Conservation (phyloP, 2,329 filamentous ascomycete genomes). For the Zasmidium cellare region DNA sequence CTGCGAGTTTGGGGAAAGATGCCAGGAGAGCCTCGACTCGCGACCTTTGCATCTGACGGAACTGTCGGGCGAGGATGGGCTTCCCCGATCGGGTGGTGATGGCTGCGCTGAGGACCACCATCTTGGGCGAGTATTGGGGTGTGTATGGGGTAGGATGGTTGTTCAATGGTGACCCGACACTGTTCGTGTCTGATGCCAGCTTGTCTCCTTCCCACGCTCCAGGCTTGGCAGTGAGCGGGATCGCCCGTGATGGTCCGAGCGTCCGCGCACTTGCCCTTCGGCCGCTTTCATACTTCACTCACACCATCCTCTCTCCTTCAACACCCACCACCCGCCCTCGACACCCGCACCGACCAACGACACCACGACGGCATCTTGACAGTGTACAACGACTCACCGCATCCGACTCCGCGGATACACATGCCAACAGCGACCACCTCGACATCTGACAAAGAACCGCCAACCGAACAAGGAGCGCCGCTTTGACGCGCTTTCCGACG, state of each 20-base stretch:
- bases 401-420: background rate
- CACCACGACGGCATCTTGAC: background rate
- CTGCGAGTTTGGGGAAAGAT: conserved; percentile 95
- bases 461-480: background rate
- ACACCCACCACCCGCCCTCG: background rate
- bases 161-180: background rate
- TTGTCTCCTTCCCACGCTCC: background rate
- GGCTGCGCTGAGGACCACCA: conserved; percentile 95
- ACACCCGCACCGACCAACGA: background rate
- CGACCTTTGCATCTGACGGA: conserved; percentile 95
- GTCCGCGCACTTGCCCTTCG: background rate
- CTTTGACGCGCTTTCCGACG: conserved; percentile 1
- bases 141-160: background rate
- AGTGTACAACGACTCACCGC: background rate
- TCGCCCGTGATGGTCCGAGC: background rate
- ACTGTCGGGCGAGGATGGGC: conserved; percentile 95
- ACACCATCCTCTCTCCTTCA: background rate
- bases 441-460: background rate
- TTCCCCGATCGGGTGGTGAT: conserved; percentile 99
- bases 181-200: background rate
- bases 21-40: conserved; percentile 95
- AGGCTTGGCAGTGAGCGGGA: background rate
- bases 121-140: conserved; percentile 11
- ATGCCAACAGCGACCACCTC: background rate
- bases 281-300: background rate